These are phyloP conservation scores for Spinellus fusiger DNA, from an alignment of 192 early-diverging fungal genomes.

Conservation along the genomic window DNA sequence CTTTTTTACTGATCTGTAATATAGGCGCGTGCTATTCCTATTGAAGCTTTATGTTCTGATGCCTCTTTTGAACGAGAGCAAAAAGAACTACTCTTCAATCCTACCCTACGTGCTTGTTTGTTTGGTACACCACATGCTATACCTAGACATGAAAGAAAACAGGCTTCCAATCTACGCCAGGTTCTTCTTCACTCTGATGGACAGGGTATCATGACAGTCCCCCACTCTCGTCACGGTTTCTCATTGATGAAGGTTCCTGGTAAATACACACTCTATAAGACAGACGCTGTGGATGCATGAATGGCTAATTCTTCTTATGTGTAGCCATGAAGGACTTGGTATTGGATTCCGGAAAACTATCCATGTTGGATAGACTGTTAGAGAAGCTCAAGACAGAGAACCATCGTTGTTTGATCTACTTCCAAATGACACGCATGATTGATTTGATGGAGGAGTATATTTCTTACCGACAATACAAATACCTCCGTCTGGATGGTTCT, in stretches of 20 bases:
- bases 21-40: conserved; percentile 55
- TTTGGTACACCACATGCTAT: conserved; percentile 33
- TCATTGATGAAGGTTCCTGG: conserved; percentile 64
- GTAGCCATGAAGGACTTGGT: conserved; percentile 67
- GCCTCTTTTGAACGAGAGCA: conserved; percentile 53
- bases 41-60: conserved; percentile 57
- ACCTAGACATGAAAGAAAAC: conserved; percentile 10
- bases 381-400: conserved; percentile 68
- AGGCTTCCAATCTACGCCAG: not conserved
- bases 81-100: conserved; percentile 40
- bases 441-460: conserved; percentile 87
- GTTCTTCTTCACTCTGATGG: conserved; percentile 18
- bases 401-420: conserved; percentile 77
- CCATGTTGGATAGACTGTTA: conserved; percentile 63
- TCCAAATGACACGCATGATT: conserved; percentile 90
- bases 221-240: conserved; percentile 43
- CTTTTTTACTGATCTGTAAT: not conserved
- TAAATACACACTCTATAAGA: conserved; percentile 12
- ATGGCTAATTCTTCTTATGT: conserved; percentile 4
- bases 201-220: conserved; percentile 37
- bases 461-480: conserved; percentile 78
- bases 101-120: conserved; percentile 29
- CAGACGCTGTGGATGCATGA: not conserved
- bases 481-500: conserved; percentile 84
- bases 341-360: conserved; percentile 74